These are phyloP conservation scores for Lithospermum erythrorhizon DNA, from an alignment of 257 asterid genomes.

Conservation along the genomic window DNA sequence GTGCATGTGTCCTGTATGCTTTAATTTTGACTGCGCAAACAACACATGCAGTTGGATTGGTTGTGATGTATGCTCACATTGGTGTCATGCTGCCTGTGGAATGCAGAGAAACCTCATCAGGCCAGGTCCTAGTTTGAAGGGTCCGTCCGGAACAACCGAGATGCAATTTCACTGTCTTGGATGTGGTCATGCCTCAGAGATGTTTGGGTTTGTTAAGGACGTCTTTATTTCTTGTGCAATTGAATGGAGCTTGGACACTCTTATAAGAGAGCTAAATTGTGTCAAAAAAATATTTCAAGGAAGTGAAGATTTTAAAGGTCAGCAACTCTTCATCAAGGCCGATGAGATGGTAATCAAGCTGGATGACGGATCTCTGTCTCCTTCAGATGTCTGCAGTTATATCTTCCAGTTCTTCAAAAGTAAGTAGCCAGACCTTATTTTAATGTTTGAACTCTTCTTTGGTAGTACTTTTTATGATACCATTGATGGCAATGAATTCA, in stretches of 20 bases:
- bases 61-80: constrained; percentile 76
- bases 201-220: constrained; percentile 91
- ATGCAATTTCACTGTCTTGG: constrained; percentile 83
- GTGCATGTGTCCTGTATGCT: constrained; percentile 93
- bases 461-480: too few relatives aligned
- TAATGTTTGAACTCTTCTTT: too few relatives aligned
- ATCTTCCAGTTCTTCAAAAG: constrained; percentile 67
- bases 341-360: constrained; percentile 52
- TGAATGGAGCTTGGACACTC: constrained; percentile 57
- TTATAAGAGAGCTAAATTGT: constrained; percentile 72
- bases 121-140: constrained; percentile 60
- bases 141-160: constrained; percentile 57
- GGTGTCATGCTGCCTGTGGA: constrained; percentile 94
- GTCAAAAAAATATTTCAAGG: constrained; percentile 49
- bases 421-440: constrained; percentile 29
- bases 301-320: constrained; percentile 77
- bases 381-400: constrained; percentile 56
- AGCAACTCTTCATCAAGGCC: constrained; percentile 59
- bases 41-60: constrained; percentile 97
- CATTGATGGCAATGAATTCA: background rate
- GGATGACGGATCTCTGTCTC: constrained; percentile 44
- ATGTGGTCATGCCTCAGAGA: constrained; percentile 73
- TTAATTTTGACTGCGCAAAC: constrained; percentile 69
- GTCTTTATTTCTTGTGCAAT: constrained; percentile 56
- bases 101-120: constrained; percentile 54